Conservation (phyloP, 768 basidiomycete genomes). For the Suillus plorans region DNA sequence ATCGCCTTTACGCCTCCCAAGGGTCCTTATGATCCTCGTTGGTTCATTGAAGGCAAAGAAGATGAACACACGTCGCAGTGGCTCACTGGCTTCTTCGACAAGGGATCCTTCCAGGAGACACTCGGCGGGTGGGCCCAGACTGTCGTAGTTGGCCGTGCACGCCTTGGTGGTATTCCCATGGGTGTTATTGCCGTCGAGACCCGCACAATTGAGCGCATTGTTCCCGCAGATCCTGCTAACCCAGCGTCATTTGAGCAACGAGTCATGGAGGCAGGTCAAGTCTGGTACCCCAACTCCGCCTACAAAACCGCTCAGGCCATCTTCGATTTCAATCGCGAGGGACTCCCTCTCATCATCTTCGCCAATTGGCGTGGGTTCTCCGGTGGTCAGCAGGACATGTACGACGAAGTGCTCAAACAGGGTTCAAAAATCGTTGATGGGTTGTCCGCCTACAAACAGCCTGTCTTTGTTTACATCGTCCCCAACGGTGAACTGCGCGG, state of each 20-base stretch:
- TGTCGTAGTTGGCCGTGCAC: constrained; percentile 94
- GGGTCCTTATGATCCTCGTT: constrained; percentile 93
- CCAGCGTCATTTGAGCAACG: constrained; percentile 94
- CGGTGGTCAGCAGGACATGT: constrained; percentile 99
- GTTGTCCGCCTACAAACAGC: constrained; percentile 93
- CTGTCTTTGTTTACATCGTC: constrained; percentile 97
- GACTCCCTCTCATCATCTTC: constrained; percentile 95
- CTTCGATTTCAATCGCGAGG: constrained; percentile 97
- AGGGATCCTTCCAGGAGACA: constrained; percentile 97
- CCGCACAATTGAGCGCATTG: constrained; percentile 92
- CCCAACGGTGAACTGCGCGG: constrained; percentile 98
- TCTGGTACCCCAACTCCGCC: constrained; percentile 99
- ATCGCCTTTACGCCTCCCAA: constrained; percentile 91
- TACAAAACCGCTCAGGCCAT: constrained; percentile 99
- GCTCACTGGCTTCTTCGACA: constrained; percentile 94
- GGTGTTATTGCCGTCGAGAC: constrained; percentile 99
- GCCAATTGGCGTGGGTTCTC: constrained; percentile 99
- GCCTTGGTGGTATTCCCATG: constrained; percentile 94
- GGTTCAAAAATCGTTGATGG: constrained; percentile 99
- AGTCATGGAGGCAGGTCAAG: constrained; percentile 99
- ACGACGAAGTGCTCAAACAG: constrained; percentile 95
- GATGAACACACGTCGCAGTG: constrained; percentile 80
- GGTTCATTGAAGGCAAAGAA: constrained; percentile 94
- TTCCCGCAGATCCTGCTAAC: constrained; percentile 98
- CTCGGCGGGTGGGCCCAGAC: constrained; percentile 99